phyloP scores from a whole-genome alignment of 805 yeast genomes.

The Ogataea pini region DNA sequence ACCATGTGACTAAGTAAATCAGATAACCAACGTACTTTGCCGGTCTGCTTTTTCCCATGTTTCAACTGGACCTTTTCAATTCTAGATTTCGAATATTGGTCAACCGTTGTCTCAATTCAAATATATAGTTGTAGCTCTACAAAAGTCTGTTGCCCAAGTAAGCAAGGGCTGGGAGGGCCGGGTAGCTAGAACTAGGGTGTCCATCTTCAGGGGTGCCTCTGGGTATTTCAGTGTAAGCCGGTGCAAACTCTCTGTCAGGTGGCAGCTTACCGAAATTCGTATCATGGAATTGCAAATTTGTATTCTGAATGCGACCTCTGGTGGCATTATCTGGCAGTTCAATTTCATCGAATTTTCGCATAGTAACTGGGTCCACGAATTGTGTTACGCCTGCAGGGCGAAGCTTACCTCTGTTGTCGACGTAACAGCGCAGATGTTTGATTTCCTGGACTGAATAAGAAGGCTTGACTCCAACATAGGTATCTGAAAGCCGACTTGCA shows the following conservation, averaged over 20 bases:
- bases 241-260: slow-evolving; percentile 14
- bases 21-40: too few species aligned
- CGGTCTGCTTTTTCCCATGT: too few species aligned
- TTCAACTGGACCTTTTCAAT: too few species aligned
- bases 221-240: slow-evolving; percentile 4
- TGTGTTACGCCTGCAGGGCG: slow-evolving; percentile 16
- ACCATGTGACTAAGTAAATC: too few species aligned
- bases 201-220: neutral
- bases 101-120: too few species aligned
- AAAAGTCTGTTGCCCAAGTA: neutral
- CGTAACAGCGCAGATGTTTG: slow-evolving; percentile 10
- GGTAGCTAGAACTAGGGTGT: neutral
- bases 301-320: neutral
- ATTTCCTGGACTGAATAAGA: slow-evolving; percentile 22
- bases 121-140: neutral
- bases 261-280: slow-evolving; percentile 1
- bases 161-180: neutral
- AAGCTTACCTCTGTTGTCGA: slow-evolving; percentile 16
- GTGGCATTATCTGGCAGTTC: slow-evolving; percentile 8
- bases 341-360: slow-evolving; percentile 16
- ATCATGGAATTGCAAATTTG: neutral
- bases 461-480: slow-evolving; percentile 11
- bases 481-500: slow-evolving; percentile 15
- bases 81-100: too few species aligned
- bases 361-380: slow-evolving; percentile 17